A percentile compares a stretch with the other conserved stretches of the same genome.
These are phyloP conservation scores for Candida tetrigidarum DNA, from an alignment of 1,139 yeast species.

Conservation along the genomic window DNA sequence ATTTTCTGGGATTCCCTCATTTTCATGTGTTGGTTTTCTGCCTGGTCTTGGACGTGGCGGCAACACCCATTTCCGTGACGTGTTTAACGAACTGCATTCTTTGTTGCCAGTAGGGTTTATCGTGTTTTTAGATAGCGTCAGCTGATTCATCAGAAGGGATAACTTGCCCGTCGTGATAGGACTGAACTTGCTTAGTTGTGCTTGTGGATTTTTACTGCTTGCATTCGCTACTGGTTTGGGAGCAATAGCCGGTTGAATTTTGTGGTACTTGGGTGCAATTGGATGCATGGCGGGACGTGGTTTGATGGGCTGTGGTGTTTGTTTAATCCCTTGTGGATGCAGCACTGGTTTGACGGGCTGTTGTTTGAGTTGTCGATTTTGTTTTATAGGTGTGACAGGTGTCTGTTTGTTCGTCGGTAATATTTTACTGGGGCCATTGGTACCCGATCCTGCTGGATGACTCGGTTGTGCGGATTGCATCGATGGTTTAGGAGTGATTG, in stretches of 20 bases:
- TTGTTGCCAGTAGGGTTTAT: neutral
- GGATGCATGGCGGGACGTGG: constrained; percentile 11
- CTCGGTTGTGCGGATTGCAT: neutral
- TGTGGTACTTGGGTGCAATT: constrained; percentile 32
- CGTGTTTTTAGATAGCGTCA: constrained; percentile 10
- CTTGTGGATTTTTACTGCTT: neutral
- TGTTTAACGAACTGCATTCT: constrained; percentile 38
- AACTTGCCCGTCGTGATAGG: constrained; percentile 19
- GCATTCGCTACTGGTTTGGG: constrained; percentile 40
- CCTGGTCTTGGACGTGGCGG: constrained; percentile 72
- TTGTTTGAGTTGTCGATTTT: constrained; percentile 4
- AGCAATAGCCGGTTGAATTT: constrained; percentile 49
- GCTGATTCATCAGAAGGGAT: constrained; percentile 16
- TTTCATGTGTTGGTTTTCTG: constrained; percentile 42
- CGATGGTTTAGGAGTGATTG: neutral
- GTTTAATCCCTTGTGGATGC: constrained; percentile 7
- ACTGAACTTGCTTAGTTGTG: constrained; percentile 14
- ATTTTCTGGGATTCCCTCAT: constrained; percentile 13
- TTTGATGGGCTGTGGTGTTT: constrained; percentile 5
- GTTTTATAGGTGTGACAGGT: constrained; percentile 3
- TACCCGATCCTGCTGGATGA: neutral
- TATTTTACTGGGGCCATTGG: neutral
- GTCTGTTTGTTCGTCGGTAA: neutral
- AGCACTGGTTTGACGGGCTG: constrained; percentile 2
- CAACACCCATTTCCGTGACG: constrained; percentile 63